Evolutionary conservation across 805 yeast genomes (phyloP).

Genomic region (Wickerhamia fluorescens): DNA sequence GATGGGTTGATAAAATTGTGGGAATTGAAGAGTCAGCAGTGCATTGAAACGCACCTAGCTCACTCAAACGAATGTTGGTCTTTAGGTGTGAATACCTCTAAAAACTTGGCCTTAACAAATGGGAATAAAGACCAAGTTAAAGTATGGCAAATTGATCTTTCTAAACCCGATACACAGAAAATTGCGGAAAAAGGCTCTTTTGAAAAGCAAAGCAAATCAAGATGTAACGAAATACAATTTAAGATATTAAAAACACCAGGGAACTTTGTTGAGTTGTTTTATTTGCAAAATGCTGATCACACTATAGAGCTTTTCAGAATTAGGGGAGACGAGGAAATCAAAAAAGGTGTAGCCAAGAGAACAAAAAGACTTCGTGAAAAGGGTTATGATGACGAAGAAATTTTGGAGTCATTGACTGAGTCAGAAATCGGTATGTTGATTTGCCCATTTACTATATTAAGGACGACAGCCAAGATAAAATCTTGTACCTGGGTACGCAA

Average conservation of each 20-base stretch:
- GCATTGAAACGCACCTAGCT: conserved; percentile 91
- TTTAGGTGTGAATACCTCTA: conserved; percentile 42
- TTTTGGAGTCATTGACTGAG: conserved; percentile 35
- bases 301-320: conserved; percentile 74
- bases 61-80: conserved; percentile 94
- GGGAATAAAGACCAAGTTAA: conserved; percentile 79
- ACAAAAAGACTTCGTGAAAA: conserved; percentile 71
- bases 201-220: conserved; percentile 69
- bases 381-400: conserved; percentile 54
- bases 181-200: conserved; percentile 51
- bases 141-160: conserved; percentile 69
- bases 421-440: conserved; percentile 50
- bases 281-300: conserved; percentile 72
- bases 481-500: conserved; percentile 56
- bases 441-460: conserved; percentile 61
- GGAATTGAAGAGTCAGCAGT: conserved; percentile 86
- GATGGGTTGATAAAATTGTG: conserved; percentile 91
- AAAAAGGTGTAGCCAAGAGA: conserved; percentile 70
- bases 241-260: conserved; percentile 18
- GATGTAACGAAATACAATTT: conserved; percentile 59
- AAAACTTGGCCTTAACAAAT: conserved; percentile 52
- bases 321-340: conserved; percentile 68
- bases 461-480: conserved; percentile 58
- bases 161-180: conserved; percentile 44
- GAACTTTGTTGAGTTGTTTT: conserved; percentile 44